Evolutionary conservation across 108 stramenopile species (phyloP).

Genomic region (Skeletonema marinoi): DNA sequence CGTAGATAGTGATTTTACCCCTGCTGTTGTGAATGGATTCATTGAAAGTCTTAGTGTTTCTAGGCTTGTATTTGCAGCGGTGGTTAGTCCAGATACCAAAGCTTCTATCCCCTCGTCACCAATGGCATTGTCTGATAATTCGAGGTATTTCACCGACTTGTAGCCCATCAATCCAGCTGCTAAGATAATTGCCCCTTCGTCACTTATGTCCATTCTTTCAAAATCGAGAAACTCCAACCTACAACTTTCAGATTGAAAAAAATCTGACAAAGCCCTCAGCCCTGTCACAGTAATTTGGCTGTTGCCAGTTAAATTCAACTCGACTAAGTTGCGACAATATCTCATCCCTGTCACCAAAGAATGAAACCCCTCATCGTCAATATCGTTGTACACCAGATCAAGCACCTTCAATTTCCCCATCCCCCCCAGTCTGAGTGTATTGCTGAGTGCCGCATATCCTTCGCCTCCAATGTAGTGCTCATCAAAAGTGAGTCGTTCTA

Average conservation of each 20-base stretch:
- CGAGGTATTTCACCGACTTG: neutral
- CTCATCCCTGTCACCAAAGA: neutral
- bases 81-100: neutral
- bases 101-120: neutral
- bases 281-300: neutral
- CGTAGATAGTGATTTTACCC: too few species aligned
- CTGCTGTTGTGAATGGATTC: too few species aligned
- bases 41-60: too few species aligned
- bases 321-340: neutral
- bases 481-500: too few species aligned
- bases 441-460: too few species aligned
- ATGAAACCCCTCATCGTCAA: too few species aligned
- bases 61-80: too few species aligned
- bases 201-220: neutral
- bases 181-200: neutral
- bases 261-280: neutral
- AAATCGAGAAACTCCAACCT: neutral
- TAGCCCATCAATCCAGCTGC: too few species aligned
- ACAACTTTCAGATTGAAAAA: constrained; percentile 1
- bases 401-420: neutral
- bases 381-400: neutral
- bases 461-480: neutral
- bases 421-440: too few species aligned
- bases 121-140: neutral
- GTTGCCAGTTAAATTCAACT: neutral